phyloP scores from a whole-genome alignment of 306 rosid species.

The Begonia masoniana region DNA sequence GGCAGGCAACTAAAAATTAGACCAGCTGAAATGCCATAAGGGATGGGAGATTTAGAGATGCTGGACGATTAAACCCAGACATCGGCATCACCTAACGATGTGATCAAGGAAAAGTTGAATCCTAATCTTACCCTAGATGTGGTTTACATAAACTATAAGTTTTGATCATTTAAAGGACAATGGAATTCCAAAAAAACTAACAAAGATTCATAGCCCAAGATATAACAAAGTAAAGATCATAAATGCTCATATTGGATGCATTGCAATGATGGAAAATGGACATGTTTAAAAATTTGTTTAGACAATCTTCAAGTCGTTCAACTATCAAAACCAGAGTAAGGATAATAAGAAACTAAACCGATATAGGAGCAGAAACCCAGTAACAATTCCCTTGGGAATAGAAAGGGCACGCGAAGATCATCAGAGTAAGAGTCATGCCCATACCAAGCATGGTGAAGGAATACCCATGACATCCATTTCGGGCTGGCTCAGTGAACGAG shows the following conservation, averaged over 20 bases:
- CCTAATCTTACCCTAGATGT: too few relatives aligned
- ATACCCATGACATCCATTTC: conserved; percentile 39
- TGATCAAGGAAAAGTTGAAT: neutral
- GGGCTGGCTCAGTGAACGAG: conserved; percentile 60
- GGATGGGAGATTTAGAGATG: conserved; percentile 65
- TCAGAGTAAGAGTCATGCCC: conserved; percentile 91
- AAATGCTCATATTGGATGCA: too few relatives aligned
- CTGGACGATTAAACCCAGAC: conserved; percentile 59
- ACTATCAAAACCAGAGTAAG: too few relatives aligned
- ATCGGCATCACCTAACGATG: conserved; percentile 72
- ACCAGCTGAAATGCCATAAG: conserved; percentile 88
- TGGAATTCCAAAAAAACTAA: too few relatives aligned
- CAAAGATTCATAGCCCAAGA: too few relatives aligned
- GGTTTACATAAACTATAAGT: too few relatives aligned
- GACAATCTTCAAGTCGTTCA: neutral
- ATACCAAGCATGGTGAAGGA: conserved; percentile 67
- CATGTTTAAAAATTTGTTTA: neutral
- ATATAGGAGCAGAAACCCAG: conserved; percentile 73
- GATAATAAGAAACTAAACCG: conserved; percentile 29
- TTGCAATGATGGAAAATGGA: too few relatives aligned
- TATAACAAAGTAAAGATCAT: too few relatives aligned
- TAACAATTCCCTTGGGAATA: conserved; percentile 63
- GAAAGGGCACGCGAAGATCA: conserved; percentile 65
- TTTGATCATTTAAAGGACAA: too few relatives aligned
- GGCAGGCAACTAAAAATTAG: conserved; percentile 65